Base-by-base conservation (phyloP, 345 rosid genomes). In the Bruguiera sexangula region DNA sequence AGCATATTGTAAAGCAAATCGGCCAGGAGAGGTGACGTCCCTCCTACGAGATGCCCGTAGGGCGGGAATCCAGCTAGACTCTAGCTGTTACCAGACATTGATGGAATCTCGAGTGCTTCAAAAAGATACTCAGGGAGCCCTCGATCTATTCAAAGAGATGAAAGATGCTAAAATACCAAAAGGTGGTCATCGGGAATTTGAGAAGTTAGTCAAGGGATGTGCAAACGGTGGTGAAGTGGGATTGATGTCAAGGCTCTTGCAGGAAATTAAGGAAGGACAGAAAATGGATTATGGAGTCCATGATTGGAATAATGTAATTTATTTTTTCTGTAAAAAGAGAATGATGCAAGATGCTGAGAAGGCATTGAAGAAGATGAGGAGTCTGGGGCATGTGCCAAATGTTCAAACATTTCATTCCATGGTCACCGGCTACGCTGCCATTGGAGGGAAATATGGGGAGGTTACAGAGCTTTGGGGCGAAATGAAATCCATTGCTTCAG, bases 401-500 rank as follows among this genome's bases (percentile, higher is more conserved):
- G 96, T 96, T 67, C 96, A 89, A 72, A 95, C 99, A 11, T 95
- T 88, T 82, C 99, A 95, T 78, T 90, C 97, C 21, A 85, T 92
- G 96, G 96, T 92, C 52, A 92, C 92, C 6, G 96, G 90, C 15
- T 89, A 90, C 65, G 96, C 99, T 58, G 93, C 99, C 43, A 63
- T 90, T 30, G 96, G 96, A 58, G 89, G 93, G 15, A 95, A 95
- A 67, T 95, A 95, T 60, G 73, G 74, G 3, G 97, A 95, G 83
- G 99, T 95, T 37, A 81, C 99, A 10, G 96, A 92, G 75, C 80
- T 90, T 6, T 95, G 99, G 97, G 96, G 99, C 58, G 96, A 92
- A 81, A 90, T 95, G 99, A 95, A 90, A 76, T 79, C 89, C 22
- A 74, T 88, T 76, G 87, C 89, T 74, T 76, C 83, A 66, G 63